Conservation (phyloP, 176 grass and related monocot genomes). For the Oryza longistaminata region DNA sequence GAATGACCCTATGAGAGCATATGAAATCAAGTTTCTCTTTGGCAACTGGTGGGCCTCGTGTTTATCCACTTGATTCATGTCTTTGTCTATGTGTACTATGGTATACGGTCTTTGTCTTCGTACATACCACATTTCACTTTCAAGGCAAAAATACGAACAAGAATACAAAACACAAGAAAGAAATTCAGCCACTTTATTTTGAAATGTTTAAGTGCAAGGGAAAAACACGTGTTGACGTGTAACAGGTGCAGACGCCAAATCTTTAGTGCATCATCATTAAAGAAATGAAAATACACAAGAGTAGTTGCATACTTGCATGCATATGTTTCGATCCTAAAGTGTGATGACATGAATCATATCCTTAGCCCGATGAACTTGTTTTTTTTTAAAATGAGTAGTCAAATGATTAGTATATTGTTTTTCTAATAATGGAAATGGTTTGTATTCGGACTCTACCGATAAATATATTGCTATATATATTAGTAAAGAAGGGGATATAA, state of each 20-base stretch:
- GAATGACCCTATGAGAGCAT: background rate
- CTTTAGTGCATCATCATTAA: background rate
- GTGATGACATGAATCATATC: too few relatives aligned
- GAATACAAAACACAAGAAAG: background rate
- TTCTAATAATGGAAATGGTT: too few relatives aligned
- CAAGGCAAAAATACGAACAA: background rate
- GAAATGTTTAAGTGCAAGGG: background rate
- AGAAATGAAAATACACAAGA: background rate
- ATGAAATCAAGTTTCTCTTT: background rate
- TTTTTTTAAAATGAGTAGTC: too few relatives aligned
- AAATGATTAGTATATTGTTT: too few relatives aligned
- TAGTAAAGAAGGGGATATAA: too few relatives aligned
- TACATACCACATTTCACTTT: slow-evolving; percentile 15
- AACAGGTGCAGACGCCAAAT: background rate
- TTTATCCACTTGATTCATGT: slow-evolving; percentile 49
- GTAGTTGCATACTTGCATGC: background rate
- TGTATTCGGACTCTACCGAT: too few relatives aligned
- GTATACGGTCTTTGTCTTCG: slow-evolving; percentile 3
- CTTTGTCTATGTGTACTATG: background rate
- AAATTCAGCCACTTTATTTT: background rate
- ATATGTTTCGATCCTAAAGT: background rate
- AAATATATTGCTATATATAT: too few relatives aligned
- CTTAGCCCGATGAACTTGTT: too few relatives aligned
- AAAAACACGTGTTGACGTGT: slow-evolving; percentile 26
- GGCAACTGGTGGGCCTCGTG: slow-evolving; percentile 6